A percentile compares a stretch with the other conserved stretches of the same genome.
Evolutionary conservation across 768 basidiomycete species (phyloP).

Genomic region (Hydnomerulius pinastri): DNA sequence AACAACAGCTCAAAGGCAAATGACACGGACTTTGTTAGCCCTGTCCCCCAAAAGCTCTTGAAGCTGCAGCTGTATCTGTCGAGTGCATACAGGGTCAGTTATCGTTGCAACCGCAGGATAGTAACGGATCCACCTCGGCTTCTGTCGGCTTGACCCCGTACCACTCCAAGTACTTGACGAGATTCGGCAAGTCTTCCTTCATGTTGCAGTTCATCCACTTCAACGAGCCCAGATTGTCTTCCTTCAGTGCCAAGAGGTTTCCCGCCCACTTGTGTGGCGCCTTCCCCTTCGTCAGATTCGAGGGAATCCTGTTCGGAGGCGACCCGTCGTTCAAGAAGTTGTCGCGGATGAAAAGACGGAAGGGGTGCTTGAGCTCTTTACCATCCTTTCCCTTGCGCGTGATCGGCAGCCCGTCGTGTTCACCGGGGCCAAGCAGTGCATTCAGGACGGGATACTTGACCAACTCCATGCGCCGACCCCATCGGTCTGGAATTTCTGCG

Average conservation of each 20-base stretch:
- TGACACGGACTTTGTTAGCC: not conserved
- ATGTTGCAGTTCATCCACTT: not conserved
- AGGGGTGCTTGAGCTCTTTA: not conserved
- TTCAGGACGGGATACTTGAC: not conserved
- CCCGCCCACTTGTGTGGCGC: slow-evolving; percentile 5
- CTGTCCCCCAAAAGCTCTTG: not conserved
- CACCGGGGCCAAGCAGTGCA: not conserved
- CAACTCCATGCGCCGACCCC: not conserved
- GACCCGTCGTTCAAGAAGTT: slow-evolving; percentile 17
- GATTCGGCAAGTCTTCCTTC: not conserved
- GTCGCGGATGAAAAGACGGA: slow-evolving; percentile 5
- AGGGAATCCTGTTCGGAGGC: slow-evolving; percentile 8
- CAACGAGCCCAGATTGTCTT: not conserved
- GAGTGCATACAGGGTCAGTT: too few relatives aligned
- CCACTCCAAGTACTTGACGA: not conserved
- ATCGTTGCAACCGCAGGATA: too few relatives aligned
- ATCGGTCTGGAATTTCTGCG: not conserved
- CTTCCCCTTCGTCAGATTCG: not conserved
- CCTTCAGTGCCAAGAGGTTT: slow-evolving; percentile 2
- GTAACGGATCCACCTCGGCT: not conserved
- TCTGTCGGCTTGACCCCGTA: not conserved
- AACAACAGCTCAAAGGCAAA: too few relatives aligned
- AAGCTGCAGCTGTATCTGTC: not conserved
- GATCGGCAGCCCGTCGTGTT: not conserved
- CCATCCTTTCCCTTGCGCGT: not conserved